Percentiles rank a stretch among this genome's conserved stretches.
phyloP scores from a whole-genome alignment of 768 basidiomycete species.

The Rubroboletus pulcherrimus region DNA sequence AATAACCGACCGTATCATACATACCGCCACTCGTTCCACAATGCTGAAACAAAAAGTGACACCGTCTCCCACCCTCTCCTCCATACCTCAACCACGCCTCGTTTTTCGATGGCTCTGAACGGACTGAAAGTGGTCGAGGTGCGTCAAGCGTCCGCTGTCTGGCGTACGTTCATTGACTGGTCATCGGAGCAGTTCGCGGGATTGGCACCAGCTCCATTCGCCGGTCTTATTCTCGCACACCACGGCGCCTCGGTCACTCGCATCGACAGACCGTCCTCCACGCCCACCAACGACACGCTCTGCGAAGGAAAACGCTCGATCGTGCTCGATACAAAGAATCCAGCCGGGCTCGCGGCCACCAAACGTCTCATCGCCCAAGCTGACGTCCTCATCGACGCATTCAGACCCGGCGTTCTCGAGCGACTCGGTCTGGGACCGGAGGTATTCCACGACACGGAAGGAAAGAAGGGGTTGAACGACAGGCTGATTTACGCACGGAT shows the following conservation, averaged over 20 bases:
- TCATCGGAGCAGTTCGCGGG: conserved; percentile 60
- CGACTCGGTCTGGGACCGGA: conserved; percentile 72
- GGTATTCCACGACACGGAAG: conserved; percentile 54
- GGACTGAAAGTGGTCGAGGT: conserved; percentile 54
- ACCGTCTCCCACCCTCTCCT: background rate
- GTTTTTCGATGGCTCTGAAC: conserved; percentile 40
- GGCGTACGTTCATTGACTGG: background rate
- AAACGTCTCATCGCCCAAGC: conserved; percentile 57
- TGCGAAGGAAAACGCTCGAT: conserved; percentile 76
- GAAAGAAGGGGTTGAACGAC: conserved; percentile 50
- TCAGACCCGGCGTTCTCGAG: conserved; percentile 80
- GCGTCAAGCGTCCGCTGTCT: too few relatives aligned
- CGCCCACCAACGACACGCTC: conserved; percentile 46
- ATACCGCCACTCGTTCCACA: background rate
- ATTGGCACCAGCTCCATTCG: conserved; percentile 77
- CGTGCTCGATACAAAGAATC: conserved; percentile 60
- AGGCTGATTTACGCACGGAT: conserved; percentile 71
- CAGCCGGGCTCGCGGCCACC: conserved; percentile 52
- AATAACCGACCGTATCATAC: background rate
- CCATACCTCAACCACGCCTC: background rate
- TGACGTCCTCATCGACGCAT: conserved; percentile 84
- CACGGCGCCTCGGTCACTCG: conserved; percentile 75
- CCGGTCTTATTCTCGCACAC: conserved; percentile 74
- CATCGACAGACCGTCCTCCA: conserved; percentile 57
- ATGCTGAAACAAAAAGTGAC: conserved; percentile 14